Conservation (phyloP, 2,329 filamentous ascomycete genomes). For the Trichoderma polysporum region DNA sequence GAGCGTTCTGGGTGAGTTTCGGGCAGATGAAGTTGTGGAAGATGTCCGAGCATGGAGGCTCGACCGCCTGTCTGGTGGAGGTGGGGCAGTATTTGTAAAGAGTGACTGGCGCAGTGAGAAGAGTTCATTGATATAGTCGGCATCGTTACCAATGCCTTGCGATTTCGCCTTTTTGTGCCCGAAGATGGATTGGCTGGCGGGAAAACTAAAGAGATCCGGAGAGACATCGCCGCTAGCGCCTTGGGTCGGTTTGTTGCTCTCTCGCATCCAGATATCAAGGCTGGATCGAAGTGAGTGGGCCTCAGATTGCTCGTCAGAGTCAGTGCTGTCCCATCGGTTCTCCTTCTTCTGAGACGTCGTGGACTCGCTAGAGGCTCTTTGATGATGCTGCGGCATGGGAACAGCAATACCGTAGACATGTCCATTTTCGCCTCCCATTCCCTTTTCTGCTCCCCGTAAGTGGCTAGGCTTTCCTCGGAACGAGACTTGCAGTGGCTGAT, state of each 20-base stretch:
- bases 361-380: slow-evolving; percentile 49
- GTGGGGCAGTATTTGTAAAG: slow-evolving; percentile 41
- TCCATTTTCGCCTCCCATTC: slow-evolving; percentile 26
- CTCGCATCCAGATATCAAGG: slow-evolving; percentile 59
- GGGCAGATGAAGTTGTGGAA: slow-evolving; percentile 28
- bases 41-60: slow-evolving; percentile 52
- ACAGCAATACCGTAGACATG: slow-evolving; percentile 25
- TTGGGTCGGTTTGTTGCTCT: slow-evolving; percentile 45
- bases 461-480: slow-evolving; percentile 22
- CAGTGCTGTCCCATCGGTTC: slow-evolving; percentile 47
- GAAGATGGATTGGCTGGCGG: slow-evolving; percentile 45
- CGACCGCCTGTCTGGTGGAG: slow-evolving; percentile 52
- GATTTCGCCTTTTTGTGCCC: slow-evolving; percentile 31
- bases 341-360: slow-evolving; percentile 41
- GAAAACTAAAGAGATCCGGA: slow-evolving; percentile 57
- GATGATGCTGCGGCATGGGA: slow-evolving; percentile 36
- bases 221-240: slow-evolving; percentile 37
- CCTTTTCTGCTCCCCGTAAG: neutral
- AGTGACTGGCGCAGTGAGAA: slow-evolving; percentile 43
- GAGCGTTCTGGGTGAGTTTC: slow-evolving; percentile 4
- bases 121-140: slow-evolving; percentile 48
- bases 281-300: slow-evolving; percentile 47
- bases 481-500: slow-evolving; percentile 20
- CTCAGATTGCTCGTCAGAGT: slow-evolving; percentile 42
- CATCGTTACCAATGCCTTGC: slow-evolving; percentile 28